A percentile compares a stretch with the other conserved stretches of the same genome.
These are phyloP conservation scores for Mycosphaerella sp. DNA, from an alignment of 2,329 filamentous ascomycete genomes.

Conservation along the genomic window DNA sequence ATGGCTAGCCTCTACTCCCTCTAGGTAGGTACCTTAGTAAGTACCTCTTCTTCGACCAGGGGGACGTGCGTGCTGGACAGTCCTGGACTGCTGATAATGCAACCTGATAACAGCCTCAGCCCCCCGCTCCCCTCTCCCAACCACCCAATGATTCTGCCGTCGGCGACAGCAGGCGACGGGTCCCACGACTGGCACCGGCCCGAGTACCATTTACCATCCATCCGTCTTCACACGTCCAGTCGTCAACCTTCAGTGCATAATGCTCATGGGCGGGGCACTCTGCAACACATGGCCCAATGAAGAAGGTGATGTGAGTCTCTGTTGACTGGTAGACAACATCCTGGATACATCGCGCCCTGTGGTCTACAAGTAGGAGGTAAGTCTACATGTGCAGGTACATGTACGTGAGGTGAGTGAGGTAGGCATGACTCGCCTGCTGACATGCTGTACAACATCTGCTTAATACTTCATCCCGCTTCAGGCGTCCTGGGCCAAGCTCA, in stretches of 20 bases:
- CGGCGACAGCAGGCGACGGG: background rate
- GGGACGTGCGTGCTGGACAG: no score
- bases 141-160: background rate
- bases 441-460: background rate
- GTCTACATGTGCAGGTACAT: background rate
- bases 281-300: background rate
- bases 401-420: background rate
- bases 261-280: background rate
- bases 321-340: no score
- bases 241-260: background rate
- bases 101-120: background rate
- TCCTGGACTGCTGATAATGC: conserved; percentile 8
- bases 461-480: background rate
- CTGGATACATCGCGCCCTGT: no score
- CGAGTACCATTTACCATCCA: background rate
- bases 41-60: no score
- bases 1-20: no score
- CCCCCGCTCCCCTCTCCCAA: no score
- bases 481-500: background rate
- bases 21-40: no score
- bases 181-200: background rate
- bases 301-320: background rate
- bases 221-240: background rate
- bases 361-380: background rate
- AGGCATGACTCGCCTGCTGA: background rate